Percentiles rank a stretch among this genome's conserved stretches.
These are phyloP conservation scores for Musa itinerans DNA, from an alignment of 176 grass and related monocot genomes.

Conservation along the genomic window DNA sequence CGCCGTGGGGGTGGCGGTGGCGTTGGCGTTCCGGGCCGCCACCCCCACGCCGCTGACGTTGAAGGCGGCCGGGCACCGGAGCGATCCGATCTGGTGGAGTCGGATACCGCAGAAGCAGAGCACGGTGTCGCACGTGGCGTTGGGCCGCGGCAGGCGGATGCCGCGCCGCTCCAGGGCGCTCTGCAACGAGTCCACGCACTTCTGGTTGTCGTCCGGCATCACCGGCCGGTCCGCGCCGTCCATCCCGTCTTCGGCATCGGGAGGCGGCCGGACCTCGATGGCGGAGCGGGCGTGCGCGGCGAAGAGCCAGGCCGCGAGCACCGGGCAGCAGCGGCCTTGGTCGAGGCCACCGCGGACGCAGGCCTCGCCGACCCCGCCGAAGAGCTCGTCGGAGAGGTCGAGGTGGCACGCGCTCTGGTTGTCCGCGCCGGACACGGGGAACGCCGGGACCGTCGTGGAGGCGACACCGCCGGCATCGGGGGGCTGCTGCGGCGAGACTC, in stretches of 20 bases:
- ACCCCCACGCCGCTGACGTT: constrained; percentile 16
- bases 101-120: constrained; percentile 98
- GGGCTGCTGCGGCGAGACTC: constrained; percentile 19
- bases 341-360: constrained; percentile 72
- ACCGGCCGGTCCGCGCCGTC: constrained; percentile 54
- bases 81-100: constrained; percentile 95
- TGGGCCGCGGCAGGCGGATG: constrained; percentile 51
- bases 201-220: constrained; percentile 98
- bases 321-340: constrained; percentile 83
- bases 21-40: constrained; percentile 57
- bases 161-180: constrained; percentile 56
- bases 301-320: constrained; percentile 96
- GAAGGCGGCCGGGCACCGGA: constrained; percentile 93
- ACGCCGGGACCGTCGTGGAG: constrained; percentile 41
- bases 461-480: constrained; percentile 11
- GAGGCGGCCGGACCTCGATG: constrained; percentile 43
- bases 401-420: constrained; percentile 49
- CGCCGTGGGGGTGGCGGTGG: constrained; percentile 86
- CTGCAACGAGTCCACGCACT: constrained; percentile 82
- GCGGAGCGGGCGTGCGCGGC: constrained; percentile 91
- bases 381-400: constrained; percentile 91
- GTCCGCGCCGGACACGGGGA: constrained; percentile 25
- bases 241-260: constrained; percentile 17
- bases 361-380: constrained; percentile 78
- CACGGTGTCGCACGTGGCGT: constrained; percentile 75